Conservation (phyloP, 1,284 basidiomycete species). For the Rhodofomes roseus region DNA sequence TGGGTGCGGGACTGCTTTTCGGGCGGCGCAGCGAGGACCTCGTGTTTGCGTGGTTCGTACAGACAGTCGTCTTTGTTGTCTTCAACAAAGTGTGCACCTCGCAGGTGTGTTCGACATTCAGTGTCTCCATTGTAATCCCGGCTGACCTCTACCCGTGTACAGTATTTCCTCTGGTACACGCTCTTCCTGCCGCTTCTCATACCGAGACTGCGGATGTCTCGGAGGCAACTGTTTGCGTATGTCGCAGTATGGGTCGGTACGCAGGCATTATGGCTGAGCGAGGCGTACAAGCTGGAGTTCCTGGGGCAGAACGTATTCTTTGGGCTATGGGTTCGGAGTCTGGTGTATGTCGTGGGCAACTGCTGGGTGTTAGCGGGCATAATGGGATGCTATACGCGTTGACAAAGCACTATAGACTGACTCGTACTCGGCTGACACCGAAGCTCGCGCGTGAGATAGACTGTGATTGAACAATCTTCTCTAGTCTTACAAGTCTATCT, state of each 20-base stretch:
- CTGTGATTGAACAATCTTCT: neutral
- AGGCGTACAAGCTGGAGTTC: conserved; percentile 90
- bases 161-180: conserved; percentile 99
- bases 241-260: conserved; percentile 70
- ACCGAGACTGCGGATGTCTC: conserved; percentile 57
- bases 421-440: too few species aligned
- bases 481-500: neutral
- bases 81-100: conserved; percentile 99
- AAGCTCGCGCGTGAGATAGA: neutral
- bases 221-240: conserved; percentile 38
- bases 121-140: neutral
- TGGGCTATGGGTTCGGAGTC: conserved; percentile 73
- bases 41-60: conserved; percentile 85
- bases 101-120: conserved; percentile 53
- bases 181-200: conserved; percentile 85
- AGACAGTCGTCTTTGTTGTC: conserved; percentile 87
- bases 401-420: too few species aligned
- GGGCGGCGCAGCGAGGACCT: conserved; percentile 54
- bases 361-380: conserved; percentile 71
- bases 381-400: conserved; percentile 47
- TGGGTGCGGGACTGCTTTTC: conserved; percentile 65
- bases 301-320: conserved; percentile 71
- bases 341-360: conserved; percentile 73
- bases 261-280: conserved; percentile 83
- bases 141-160: conserved; percentile 8